Percentiles rank a stretch among this genome's conserved stretches.
Evolutionary conservation across 2,329 filamentous ascomycete species (phyloP).

Genomic region (Xylariaceae sp.): DNA sequence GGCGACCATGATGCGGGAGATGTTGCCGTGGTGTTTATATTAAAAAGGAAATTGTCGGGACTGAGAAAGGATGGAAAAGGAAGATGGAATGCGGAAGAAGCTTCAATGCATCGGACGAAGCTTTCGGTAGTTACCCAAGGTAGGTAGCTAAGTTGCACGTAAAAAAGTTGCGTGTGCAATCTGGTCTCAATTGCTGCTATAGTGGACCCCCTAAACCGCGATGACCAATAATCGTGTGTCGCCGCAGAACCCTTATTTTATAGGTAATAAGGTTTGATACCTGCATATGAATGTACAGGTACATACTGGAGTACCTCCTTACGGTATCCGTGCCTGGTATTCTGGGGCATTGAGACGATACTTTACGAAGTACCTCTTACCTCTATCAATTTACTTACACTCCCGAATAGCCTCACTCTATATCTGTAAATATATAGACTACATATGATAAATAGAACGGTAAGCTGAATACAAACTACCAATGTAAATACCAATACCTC

Average conservation of each 20-base stretch:
- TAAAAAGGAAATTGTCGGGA: neutral
- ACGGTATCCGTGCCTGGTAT: neutral
- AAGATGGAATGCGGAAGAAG: constrained; percentile 14
- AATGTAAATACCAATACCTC: too few species aligned
- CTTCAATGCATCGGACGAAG: constrained; percentile 21
- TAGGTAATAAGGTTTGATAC: too few species aligned
- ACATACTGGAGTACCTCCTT: neutral
- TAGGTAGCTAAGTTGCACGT: neutral
- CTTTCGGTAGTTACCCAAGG: constrained; percentile 4
- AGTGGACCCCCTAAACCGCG: neutral
- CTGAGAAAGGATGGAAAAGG: neutral
- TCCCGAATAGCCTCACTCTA: too few species aligned
- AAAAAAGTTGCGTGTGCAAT: neutral
- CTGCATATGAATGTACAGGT: neutral
- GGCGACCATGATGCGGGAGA: constrained; percentile 36
- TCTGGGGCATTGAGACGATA: too few species aligned
- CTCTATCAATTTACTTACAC: too few species aligned
- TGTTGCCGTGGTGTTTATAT: neutral
- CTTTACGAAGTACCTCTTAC: too few species aligned
- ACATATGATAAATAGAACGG: too few species aligned
- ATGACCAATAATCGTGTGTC: neutral
- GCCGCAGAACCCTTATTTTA: neutral
- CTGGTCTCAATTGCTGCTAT: neutral
- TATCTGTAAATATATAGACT: too few species aligned
- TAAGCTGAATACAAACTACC: too few species aligned